These are phyloP conservation scores for Coemansia furcata DNA, from an alignment of 192 early-diverging fungal genomes.

Conservation along the genomic window DNA sequence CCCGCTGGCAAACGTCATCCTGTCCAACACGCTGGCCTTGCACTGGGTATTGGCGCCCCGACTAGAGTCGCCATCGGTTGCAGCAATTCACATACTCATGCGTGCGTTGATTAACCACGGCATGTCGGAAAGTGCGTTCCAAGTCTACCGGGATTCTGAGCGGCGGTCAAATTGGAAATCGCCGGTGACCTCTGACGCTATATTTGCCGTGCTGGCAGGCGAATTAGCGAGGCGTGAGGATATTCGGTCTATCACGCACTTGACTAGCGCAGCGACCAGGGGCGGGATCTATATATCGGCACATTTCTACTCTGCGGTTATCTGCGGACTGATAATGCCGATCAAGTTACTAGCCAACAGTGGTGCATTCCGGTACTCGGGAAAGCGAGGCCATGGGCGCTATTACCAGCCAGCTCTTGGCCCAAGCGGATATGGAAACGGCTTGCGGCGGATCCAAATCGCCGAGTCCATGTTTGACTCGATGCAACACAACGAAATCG, in stretches of 20 bases:
- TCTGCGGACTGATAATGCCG: slow-evolving; percentile 18
- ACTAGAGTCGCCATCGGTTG: slow-evolving; percentile 18
- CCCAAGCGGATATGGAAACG: not conserved
- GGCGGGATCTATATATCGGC: not conserved
- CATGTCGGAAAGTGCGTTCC: slow-evolving; percentile 9
- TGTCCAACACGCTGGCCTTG: slow-evolving; percentile 10
- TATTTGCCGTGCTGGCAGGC: slow-evolving; percentile 18
- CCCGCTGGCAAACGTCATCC: not conserved
- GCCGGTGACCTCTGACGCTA: slow-evolving; percentile 3
- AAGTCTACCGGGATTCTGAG: slow-evolving; percentile 23
- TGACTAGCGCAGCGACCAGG: slow-evolving; percentile 3
- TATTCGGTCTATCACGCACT: slow-evolving; percentile 22
- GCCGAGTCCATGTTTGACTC: slow-evolving; percentile 21
- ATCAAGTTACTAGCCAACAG: not conserved
- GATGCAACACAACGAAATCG: slow-evolving; percentile 9
- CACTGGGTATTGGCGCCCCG: slow-evolving; percentile 23
- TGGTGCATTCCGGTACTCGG: not conserved
- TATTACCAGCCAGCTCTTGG: not conserved
- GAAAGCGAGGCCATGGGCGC: not conserved
- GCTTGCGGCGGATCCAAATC: not conserved
- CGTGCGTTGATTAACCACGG: not conserved
- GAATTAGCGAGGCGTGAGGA: slow-evolving; percentile 12
- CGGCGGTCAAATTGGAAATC: not conserved
- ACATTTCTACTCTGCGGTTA: slow-evolving; percentile 32
- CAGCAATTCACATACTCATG: slow-evolving; percentile 26